Evolutionary conservation across 169 alveolate genomes (phyloP), one percentile per base, ranked within the genome.

Genomic region (Cryptosporidium ryanae): DNA sequence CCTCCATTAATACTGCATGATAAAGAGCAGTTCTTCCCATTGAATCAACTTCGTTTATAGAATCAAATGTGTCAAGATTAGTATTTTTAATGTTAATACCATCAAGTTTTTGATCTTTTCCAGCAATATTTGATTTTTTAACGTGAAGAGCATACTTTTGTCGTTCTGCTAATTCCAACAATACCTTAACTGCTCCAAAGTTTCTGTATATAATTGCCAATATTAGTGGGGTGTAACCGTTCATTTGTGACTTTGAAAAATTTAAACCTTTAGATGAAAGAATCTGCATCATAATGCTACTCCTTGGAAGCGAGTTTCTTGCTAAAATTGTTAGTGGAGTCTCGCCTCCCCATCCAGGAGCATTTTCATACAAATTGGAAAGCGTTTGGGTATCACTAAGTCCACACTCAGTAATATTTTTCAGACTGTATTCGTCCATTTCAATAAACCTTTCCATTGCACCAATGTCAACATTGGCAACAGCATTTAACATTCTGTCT

Each of bases 321-420:
- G 87, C 68, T 21, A 76, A 46, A 34, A 76, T 76, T 21, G 87
- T 76, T 43, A 76, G 27, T 5, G 87, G 87, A 18, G 87, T 76
- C 44, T 76, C 87, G 4, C 87, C 87, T 13, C 87, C 87, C 87
- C 87, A 76, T 1, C 87, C 87, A 13, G 87, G 87, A 32, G 87
- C 87, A 76, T 76, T 76, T n/a, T 61, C 87, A 43, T 76, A 76
- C 27, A 76, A 61, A 65, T 48, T 59, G 10, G 68, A 76, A n/a
- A 76, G 23, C 3, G 68, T 54, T 7, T 44, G 76, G 27, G 17
- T 25, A 18, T 44, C 71, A 27, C 1, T 18, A 34, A 12, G 17
- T 18, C 64, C 71, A 44, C 64, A 59, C 0, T 12, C 46, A 38
- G 57, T 65, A n/a, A 44, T 50, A 25, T 29, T n/a, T 43, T 43